Base-by-base conservation (phyloP, 2,329 filamentous ascomycete species). In the Cladorrhinum sp. region DNA sequence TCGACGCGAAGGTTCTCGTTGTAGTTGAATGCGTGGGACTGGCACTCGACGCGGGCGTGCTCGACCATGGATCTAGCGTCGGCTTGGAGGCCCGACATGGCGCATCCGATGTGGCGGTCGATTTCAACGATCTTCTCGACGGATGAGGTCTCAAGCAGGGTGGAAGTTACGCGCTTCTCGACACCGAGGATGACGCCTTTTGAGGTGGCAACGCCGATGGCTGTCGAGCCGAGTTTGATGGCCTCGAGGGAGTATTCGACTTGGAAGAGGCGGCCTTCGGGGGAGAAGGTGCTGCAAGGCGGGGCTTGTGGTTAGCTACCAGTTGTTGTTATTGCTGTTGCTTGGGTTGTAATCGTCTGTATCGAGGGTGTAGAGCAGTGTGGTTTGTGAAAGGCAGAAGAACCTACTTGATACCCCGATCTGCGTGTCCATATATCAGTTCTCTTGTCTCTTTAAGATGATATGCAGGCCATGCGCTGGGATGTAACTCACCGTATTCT, bases 121-220 rank as follows among this genome's bases (percentile, higher is more conserved):
- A 99, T 98, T 78, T 99, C 95, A 76, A 99, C 94, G 72, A 99
- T 98, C 86, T 99, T 99, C 80, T 99, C 95, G 72, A 99, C 95
- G 46, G 93, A 97, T 52, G 91, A 96, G 30, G 95, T 96, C 79
- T 98, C 95, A 72, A 99, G 91, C 65, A 99, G 89, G 64, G 94
- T 96, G 61, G 92, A 96, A 64, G 95, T 99, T 71, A 99, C 95
- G 73, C 95, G 93, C 86, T 99, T 99, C 82, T 99, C 95, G 66
- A 99, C 95, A 69, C 95, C 95, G 56, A 99, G 89, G 73, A 99
- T 90, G 64, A 98, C 93, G 73, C 95, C 95, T 75, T 96, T 91
- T 61, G 91, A 90, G 54, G 95, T 99, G 71, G 95, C 92, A 68
- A 99, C 93, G 71, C 95, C 95, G 80, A 99, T 99, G 74, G 95